A percentile compares a stretch with the other conserved stretches of the same genome.
These are phyloP conservation scores for Sungouiella thailandica DNA, from an alignment of 805 yeast genomes.

Conservation along the genomic window DNA sequence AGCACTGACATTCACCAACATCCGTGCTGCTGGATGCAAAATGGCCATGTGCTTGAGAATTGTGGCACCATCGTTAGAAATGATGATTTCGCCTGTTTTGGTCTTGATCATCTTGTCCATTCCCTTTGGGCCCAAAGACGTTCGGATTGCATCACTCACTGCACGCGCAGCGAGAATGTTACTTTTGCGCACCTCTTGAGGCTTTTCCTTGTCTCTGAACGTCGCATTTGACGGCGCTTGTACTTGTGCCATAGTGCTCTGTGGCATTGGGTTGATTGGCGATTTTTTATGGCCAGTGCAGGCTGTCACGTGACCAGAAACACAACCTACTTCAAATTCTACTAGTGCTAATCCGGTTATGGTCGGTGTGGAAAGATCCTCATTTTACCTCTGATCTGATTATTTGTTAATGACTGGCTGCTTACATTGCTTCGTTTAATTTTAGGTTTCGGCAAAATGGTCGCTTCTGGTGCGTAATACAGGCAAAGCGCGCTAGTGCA, in stretches of 20 bases:
- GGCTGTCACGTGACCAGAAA: neutral
- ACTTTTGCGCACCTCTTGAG: conserved; percentile 86
- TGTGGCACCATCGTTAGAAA: conserved; percentile 98
- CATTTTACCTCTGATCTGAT: no score
- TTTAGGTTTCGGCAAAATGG: no score
- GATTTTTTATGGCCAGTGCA: neutral
- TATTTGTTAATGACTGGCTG: no score
- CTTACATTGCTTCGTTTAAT: no score
- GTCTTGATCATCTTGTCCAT: conserved; percentile 99
- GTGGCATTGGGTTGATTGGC: no score
- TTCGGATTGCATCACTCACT: conserved; percentile 91
- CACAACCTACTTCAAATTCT: no score
- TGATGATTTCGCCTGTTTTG: conserved; percentile 83
- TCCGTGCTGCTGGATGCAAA: conserved; percentile 96
- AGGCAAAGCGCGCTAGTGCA: no score
- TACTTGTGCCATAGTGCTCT: conserved; percentile 13
- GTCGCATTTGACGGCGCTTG: conserved; percentile 68
- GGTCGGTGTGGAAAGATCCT: no score
- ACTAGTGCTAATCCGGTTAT: no score
- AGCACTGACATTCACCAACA: conserved; percentile 92
- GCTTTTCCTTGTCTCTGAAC: conserved; percentile 90
- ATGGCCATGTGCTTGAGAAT: conserved; percentile 97
- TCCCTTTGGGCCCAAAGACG: conserved; percentile 97
- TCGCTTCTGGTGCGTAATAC: no score
- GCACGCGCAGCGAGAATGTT: conserved; percentile 91